Percentiles rank a stretch among this genome's conserved stretches.
Evolutionary conservation across 2,329 filamentous ascomycete species (phyloP).

Genomic region (Hypoxylon sp.): DNA sequence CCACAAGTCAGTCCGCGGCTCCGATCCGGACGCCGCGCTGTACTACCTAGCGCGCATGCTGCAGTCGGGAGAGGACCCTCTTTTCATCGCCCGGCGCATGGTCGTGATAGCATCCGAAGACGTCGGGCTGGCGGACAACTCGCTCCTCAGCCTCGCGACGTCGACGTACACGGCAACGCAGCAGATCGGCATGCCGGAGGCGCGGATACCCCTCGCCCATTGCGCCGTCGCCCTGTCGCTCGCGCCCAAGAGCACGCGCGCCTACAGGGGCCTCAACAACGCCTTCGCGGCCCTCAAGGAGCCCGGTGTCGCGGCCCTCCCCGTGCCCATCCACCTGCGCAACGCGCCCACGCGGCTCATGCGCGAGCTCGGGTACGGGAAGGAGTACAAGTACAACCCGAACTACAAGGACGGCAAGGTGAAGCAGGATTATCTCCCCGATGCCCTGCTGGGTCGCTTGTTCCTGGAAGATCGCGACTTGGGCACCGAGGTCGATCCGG

Average conservation of each 20-base stretch:
- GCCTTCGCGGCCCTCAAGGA: constrained; percentile 82
- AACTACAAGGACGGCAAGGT: constrained; percentile 86
- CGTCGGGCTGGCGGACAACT: constrained; percentile 87
- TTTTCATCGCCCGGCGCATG: constrained; percentile 91
- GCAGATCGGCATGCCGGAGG: constrained; percentile 95
- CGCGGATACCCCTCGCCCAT: constrained; percentile 90
- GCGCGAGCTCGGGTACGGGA: constrained; percentile 90
- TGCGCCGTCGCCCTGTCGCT: constrained; percentile 81
- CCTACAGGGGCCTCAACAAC: constrained; percentile 83
- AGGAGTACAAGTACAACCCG: constrained; percentile 96
- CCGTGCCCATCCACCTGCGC: constrained; percentile 85
- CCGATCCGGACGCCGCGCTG: constrained; percentile 83
- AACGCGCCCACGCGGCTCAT: constrained; percentile 93
- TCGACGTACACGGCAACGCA: constrained; percentile 87
- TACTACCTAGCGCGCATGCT: constrained; percentile 98
- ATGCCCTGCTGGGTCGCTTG: constrained; percentile 70
- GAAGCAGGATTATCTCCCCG: constrained; percentile 88
- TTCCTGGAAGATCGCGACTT: constrained; percentile 86
- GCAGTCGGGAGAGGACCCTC: constrained; percentile 89
- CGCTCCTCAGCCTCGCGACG: constrained; percentile 83
- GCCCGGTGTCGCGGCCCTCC: constrained; percentile 81
- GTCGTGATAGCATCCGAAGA: constrained; percentile 96
- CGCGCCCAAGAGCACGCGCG: constrained; percentile 85
- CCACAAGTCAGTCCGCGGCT: constrained; percentile 92
- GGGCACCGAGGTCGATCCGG: constrained; percentile 79